phyloP scores from a whole-genome alignment of 371 early-diverging fungal species.

The Actinomortierella wolfii region DNA sequence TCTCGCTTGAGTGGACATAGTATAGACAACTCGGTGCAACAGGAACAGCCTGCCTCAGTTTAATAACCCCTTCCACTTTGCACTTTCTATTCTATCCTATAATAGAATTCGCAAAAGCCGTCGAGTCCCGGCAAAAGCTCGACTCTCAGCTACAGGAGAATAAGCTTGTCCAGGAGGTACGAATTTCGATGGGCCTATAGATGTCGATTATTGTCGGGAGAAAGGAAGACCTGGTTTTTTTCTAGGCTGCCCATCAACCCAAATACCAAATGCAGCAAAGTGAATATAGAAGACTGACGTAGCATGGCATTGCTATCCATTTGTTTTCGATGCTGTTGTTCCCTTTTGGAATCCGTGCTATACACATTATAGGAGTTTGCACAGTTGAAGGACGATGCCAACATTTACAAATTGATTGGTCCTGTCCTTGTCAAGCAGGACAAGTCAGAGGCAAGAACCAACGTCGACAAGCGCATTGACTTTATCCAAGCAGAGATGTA shows the following conservation, averaged over 20 bases:
- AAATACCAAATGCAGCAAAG: too few relatives aligned
- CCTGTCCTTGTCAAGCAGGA: constrained; percentile 96
- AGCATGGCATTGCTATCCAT: too few relatives aligned
- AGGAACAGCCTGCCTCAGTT: not conserved
- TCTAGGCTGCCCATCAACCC: too few relatives aligned
- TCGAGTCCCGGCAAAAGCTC: constrained; percentile 80
- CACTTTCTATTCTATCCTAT: not conserved
- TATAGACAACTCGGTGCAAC: not conserved
- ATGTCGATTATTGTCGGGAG: too few relatives aligned
- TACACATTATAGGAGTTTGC: constrained; percentile 77
- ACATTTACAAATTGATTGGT: constrained; percentile 93
- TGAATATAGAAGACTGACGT: too few relatives aligned
- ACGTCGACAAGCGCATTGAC: constrained; percentile 93
- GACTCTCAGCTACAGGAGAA: constrained; percentile 97
- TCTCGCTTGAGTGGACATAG: not conserved
- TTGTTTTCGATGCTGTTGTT: too few relatives aligned
- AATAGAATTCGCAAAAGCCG: constrained; percentile 79
- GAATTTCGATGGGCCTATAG: not conserved
- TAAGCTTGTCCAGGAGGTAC: constrained; percentile 84
- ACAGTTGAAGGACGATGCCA: constrained; percentile 76
- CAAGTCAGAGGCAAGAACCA: constrained; percentile 78
- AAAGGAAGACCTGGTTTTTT: too few relatives aligned
- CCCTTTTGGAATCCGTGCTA: not conserved
- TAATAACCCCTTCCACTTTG: too few relatives aligned
- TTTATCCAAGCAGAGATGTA: constrained; percentile 90